These are phyloP conservation scores for Kodamaea jinghongensis DNA, from an alignment of 805 yeast genomes.

Conservation along the genomic window DNA sequence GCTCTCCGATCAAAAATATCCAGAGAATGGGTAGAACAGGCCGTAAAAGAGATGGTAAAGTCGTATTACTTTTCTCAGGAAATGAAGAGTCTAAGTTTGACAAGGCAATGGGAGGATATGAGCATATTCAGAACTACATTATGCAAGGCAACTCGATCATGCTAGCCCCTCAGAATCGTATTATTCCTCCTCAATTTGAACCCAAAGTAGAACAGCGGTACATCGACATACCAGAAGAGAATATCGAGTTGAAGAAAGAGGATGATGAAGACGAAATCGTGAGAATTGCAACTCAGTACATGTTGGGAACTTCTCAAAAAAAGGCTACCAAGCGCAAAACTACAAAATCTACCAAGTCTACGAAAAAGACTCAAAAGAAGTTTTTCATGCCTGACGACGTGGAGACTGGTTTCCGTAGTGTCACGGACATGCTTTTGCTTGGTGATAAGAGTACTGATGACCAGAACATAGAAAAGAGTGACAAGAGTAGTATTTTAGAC, in stretches of 20 bases:
- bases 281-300: constrained; percentile 62
- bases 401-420: constrained; percentile 59
- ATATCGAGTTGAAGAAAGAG: constrained; percentile 51
- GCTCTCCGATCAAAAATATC: constrained; percentile 88
- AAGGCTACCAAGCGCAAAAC: constrained; percentile 13
- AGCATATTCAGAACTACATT: constrained; percentile 69
- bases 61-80: constrained; percentile 69
- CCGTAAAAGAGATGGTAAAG: constrained; percentile 85
- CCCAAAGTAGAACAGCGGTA: constrained; percentile 58
- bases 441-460: constrained; percentile 5
- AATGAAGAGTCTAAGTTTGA: constrained; percentile 78
- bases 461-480: constrained; percentile 3
- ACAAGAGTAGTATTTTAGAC: constrained; percentile 12
- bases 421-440: constrained; percentile 42
- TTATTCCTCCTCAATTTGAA: constrained; percentile 54
- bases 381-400: constrained; percentile 77
- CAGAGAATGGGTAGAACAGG: constrained; percentile 99
- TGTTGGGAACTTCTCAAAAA: constrained; percentile 36
- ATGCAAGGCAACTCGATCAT: constrained; percentile 44
- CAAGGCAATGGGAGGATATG: constrained; percentile 81
- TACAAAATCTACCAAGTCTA: constrained; percentile 1
- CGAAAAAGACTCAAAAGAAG: constrained; percentile 31
- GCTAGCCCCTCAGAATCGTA: constrained; percentile 55
- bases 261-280: constrained; percentile 67
- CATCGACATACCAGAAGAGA: constrained; percentile 72